Evolutionary conservation across 768 basidiomycete genomes (phyloP), one percentile per base, ranked within the genome.

Genomic region (Dioszegia crocea): DNA sequence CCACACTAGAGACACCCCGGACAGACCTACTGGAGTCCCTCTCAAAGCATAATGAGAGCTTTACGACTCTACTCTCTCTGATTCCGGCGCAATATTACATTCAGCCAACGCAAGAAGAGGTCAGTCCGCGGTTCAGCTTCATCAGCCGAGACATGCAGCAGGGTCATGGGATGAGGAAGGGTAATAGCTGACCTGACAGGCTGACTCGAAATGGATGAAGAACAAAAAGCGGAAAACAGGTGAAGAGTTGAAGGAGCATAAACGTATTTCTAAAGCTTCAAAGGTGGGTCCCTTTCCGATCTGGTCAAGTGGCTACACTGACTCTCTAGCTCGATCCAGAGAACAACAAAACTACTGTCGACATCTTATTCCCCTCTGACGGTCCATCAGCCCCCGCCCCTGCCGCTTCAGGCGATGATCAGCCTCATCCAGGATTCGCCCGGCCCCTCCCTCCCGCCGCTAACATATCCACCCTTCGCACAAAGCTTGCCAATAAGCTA

Each of bases 1-100:
- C 14, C 14, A 14, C 33, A 33, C 33, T 53, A 4, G 23, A 53
- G 33, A 54, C 64, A 19, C 48, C 50, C 2, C 24, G 44, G 12
- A 53, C 61, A 0, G 69, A 76, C 12, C 57, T 79, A 3, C 55
- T 75, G 2, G 63, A 61, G 24, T 78, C 76, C 39, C 78, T 98
- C 48, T 88, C 91, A 76, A 79, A 80, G 40, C 91, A 96, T 78
- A 96, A 97, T 72, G 84, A 83, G 26, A 84, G 85, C 0, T 97
- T 99, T 67, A 90, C 92, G 70, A 80, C 84, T 0, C 80, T 97
- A 4, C 80, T 96, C 1, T 84, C 82, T 39, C 83, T 96, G 45
- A 96, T 97, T 56, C 94, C 94, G 0, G 83, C 92, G 4, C 87
- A 87, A 79, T 91, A 88, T 75, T 97, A 97, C 77, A 80, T 96